Base-by-base conservation (phyloP, 2,329 filamentous ascomycete species). In the Akanthomyces lecanii region DNA sequence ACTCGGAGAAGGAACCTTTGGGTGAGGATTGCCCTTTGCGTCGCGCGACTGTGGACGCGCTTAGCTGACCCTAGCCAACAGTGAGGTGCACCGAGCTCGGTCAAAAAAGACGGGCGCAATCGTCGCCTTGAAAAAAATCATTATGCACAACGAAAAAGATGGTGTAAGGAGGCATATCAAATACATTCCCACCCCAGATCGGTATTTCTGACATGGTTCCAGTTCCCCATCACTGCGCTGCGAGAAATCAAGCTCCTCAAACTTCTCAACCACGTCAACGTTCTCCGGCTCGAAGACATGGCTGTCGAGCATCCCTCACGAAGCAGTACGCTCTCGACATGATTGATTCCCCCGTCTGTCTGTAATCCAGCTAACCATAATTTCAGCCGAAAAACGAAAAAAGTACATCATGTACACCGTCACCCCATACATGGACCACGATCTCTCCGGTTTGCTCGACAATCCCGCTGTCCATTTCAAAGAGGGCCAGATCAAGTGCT, bases 131-230 rank as follows among this genome's bases (percentile, higher is more conserved):
- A 99, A 99, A 81, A 98, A 98, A 83, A 99, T 99, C 68, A 86
- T 99, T 68, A 97, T 98, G 91, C 95, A 98, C 75, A 96, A 98
- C 75, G 95, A 99, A 79, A 98, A 97, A 75, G 95, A 99, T 76
- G 95, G 95, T 56, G 88, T 91, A 77, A 70, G 87, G 44, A 38
- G 12, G 42, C 78, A 50, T 38, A 50, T 59, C 18, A 51, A 40
- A 44, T 28, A 54, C 42, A 45, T 16, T 14, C 16, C 51, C 57
- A 16, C 45, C 23, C 61, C 63, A 42, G 18, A 61, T 70, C 66
- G 69, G 11, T 33, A 3, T 33, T 67, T 16, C 53, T 66, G 61
- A 63, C 65, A 33, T 18, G 30, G n/a, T 18, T 61, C 36, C 66
- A 91, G 81, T 99, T 99, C 69, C 95, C 95, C n/a, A 99, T 99